phyloP scores from a whole-genome alignment of 176 grass and related monocot species.

The barley (Hordeum vulgare) region MorexV3_pseudomolecules_assembly NC_058520.1:588031598-588032097 shows the following conservation, averaged over 20 bases:
- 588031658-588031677: constrained; percentile 65
- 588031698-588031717: constrained; percentile 85
- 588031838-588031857: not conserved
- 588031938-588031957: constrained; percentile 49
- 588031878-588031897: constrained; percentile 23
- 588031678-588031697: constrained; percentile 94
- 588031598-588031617: not conserved
- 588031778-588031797: constrained; percentile 63
- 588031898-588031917: constrained; percentile 61
- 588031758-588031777: constrained; percentile 64
- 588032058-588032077: not conserved
- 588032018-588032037: not conserved
- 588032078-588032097: constrained; percentile 26
- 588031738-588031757: constrained; percentile 58
- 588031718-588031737: constrained; percentile 77
- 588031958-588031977: constrained; percentile 54
- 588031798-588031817: constrained; percentile 83
- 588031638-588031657: not conserved
- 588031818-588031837: constrained; percentile 81
- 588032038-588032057: not conserved
- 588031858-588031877: constrained; percentile 1
- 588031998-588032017: constrained; percentile 43
- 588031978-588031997: constrained; percentile 56
- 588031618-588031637: not conserved
- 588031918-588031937: constrained; percentile 83